Conservation (phyloP, 495 filamentous ascomycete genomes). For the Neurospora sp. region DNA sequence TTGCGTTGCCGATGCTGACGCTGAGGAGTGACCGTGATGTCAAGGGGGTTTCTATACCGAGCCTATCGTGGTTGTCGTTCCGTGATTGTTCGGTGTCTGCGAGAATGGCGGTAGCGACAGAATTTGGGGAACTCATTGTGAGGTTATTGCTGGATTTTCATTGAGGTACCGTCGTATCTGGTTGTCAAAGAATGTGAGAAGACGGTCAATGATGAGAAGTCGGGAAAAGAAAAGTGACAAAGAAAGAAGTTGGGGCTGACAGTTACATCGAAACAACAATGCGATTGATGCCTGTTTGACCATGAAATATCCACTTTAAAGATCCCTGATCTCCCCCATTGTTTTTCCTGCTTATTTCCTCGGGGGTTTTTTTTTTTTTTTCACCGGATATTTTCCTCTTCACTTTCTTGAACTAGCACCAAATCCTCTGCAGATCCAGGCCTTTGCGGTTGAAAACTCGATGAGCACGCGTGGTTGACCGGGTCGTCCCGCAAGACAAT, state of each 20-base stretch:
- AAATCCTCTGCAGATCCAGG: not conserved
- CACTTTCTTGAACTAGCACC: not conserved
- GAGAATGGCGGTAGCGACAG: not conserved
- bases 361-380: not conserved
- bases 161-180: not conserved
- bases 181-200: not conserved
- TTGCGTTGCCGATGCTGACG: not conserved
- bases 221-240: not conserved
- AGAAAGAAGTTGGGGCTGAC: not conserved
- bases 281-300: not conserved
- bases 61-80: not conserved
- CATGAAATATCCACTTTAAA: not conserved
- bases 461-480: not conserved
- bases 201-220: not conserved
- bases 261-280: not conserved
- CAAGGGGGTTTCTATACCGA: not conserved
- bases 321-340: not conserved
- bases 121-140: not conserved
- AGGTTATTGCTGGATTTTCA: not conserved
- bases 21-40: not conserved
- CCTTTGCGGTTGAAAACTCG: not conserved
- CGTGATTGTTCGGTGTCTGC: not conserved
- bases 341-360: not conserved
- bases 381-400: not conserved
- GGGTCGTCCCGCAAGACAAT: not conserved